phyloP scores from a whole-genome alignment of 768 basidiomycete genomes.

The Mycena crocata region DNA sequence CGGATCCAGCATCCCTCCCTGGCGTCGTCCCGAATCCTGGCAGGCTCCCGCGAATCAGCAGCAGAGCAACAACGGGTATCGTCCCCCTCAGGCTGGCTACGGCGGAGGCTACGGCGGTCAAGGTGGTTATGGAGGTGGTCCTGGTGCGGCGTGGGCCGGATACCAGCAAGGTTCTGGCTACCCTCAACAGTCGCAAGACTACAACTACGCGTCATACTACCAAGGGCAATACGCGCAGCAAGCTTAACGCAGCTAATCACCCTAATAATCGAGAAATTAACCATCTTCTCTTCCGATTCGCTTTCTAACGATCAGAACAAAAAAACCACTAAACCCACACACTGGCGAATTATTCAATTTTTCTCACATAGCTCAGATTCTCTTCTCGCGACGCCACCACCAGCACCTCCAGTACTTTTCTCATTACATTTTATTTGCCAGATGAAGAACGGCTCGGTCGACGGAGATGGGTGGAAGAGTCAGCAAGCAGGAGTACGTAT shows the following conservation, averaged over 20 bases:
- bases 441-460: conserved; percentile 10
- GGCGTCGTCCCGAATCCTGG: conserved; percentile 93
- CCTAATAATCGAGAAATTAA: conserved; percentile 37
- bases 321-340: conserved; percentile 49
- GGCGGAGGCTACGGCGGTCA: conserved; percentile 58
- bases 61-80: conserved; percentile 61
- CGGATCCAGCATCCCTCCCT: conserved; percentile 87
- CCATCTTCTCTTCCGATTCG: conserved; percentile 46
- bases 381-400: conserved; percentile 10
- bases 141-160: conserved; percentile 59
- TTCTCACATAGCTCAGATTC: conserved; percentile 35
- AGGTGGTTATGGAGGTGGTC: conserved; percentile 55
- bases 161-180: conserved; percentile 60
- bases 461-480: conserved; percentile 24
- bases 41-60: conserved; percentile 67
- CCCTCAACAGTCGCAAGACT: conserved; percentile 70
- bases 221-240: conserved; percentile 89
- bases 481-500: conserved; percentile 35
- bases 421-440: conserved; percentile 8
- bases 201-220: conserved; percentile 90
- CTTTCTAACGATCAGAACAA: conserved; percentile 58
- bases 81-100: conserved; percentile 75
- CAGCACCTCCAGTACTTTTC: conserved; percentile 17
- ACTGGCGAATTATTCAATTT: conserved; percentile 42
- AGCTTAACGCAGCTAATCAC: conserved; percentile 53